Evolutionary conservation across 805 yeast species (phyloP), one percentile per base, ranked within the genome.

Genomic region (Pichia nanzhaoensis): DNA sequence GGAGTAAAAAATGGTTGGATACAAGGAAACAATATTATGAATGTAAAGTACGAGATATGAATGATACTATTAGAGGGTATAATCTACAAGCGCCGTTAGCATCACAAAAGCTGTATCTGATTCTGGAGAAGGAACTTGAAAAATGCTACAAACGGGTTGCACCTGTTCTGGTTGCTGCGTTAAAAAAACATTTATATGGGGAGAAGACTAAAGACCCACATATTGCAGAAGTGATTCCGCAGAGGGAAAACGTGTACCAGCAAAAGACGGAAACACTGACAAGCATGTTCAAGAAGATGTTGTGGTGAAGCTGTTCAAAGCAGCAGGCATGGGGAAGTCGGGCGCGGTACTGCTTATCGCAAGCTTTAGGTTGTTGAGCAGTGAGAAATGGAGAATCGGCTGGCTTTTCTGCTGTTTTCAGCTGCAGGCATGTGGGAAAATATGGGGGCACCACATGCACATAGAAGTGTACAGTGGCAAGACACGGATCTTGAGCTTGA

Each of bases 31-130:
- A 47, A 20, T 69, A 63, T 43, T 61, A 69, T 32, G 58, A 61
- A 0, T 49, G 63, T 1, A 61, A 67, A 38, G 51, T 80, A 3
- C 55, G 56, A 3, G 48, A 62, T 7, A 53, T 78, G 37, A 80
- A 80, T 54, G 73, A 68, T 48, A 64, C 66, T 2, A 65, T 80
- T 10, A 60, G 85, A 13, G 74, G 80, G 0, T 80, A 80, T 53
- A 80, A 80, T 51, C 52, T 80, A 14, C 84, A 79, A 51, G 84
- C 86, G 0, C 86, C 86, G 0, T 50, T 73, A 39, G 64, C 80
- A 0, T 77, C 84, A 0, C 78, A 82, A 41, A 74, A 71, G 47
- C 61, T 77, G n/a, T 80, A 80, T 50, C 55, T 80, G 13, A 9
- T 60, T 1, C 50, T 61, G 2, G 75, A 71, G 5, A 63, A 58